Conservation (phyloP, 768 basidiomycete species). For the Trametes elegans region DNA sequence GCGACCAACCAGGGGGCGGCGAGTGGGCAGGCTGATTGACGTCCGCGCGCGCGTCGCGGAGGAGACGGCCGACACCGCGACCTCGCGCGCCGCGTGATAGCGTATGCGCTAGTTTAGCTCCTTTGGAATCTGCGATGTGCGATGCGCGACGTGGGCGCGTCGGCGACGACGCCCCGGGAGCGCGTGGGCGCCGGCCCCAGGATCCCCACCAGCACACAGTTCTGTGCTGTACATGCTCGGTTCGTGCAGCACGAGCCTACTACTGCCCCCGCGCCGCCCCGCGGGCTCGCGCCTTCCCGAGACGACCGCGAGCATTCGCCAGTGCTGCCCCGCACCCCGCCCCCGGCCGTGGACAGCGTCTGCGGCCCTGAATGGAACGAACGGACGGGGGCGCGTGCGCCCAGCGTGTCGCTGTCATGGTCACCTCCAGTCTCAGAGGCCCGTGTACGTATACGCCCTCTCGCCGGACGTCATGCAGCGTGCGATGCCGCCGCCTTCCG, state of each 20-base stretch:
- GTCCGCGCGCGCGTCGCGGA: constrained; percentile 8
- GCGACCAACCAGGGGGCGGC: constrained; percentile 5
- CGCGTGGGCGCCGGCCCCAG: too few species aligned
- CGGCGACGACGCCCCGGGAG: too few species aligned
- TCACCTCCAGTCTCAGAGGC: too few species aligned
- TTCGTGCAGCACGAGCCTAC: too few species aligned
- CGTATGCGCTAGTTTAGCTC: not conserved
- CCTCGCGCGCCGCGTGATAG: constrained; percentile 1
- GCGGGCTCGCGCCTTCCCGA: constrained; percentile 1
- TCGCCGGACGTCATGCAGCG: not conserved
- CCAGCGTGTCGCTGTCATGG: too few species aligned
- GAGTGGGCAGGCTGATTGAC: constrained; percentile 6
- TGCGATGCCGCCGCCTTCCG: too few species aligned
- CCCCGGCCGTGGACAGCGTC: not conserved
- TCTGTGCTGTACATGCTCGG: too few species aligned
- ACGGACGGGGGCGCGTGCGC: not conserved
- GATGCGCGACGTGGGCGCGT: too few species aligned
- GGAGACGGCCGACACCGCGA: not conserved
- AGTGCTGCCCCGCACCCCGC: not conserved
- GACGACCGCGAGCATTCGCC: not conserved
- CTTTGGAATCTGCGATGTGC: too few species aligned
- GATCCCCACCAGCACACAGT: too few species aligned
- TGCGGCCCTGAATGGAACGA: constrained; percentile 8
- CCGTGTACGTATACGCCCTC: too few species aligned
- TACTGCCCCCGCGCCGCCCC: not conserved